Conservation (phyloP, 306 rosid species). For the Begonia masoniana region DNA sequence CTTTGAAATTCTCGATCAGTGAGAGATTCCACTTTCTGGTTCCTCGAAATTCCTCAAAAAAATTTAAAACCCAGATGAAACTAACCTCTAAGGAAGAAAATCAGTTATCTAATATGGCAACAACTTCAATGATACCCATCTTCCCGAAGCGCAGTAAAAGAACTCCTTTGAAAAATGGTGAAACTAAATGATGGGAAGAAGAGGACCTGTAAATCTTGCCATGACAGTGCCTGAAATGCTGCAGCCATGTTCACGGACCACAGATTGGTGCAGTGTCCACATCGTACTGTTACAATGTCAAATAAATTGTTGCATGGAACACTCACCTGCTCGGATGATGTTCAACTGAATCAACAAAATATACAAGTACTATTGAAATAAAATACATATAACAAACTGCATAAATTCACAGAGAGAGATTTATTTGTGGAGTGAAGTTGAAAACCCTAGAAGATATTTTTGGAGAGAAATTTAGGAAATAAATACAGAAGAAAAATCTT, state of each 20-base stretch:
- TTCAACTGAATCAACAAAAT: too few species aligned
- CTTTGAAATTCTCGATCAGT: slow-evolving; percentile 25
- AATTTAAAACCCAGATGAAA: neutral
- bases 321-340: slow-evolving; percentile 55
- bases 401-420: neutral
- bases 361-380: too few species aligned
- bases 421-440: neutral
- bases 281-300: slow-evolving; percentile 97
- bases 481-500: too few species aligned
- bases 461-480: neutral
- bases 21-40: slow-evolving; percentile 7
- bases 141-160: slow-evolving; percentile 9
- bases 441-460: neutral
- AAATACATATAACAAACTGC: too few species aligned
- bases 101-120: too few species aligned
- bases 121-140: slow-evolving; percentile 11
- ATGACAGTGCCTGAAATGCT: slow-evolving; percentile 81
- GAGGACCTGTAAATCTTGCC: slow-evolving; percentile 76
- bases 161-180: slow-evolving; percentile 26
- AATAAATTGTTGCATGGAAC: slow-evolving; percentile 94
- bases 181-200: neutral
- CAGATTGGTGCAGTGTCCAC: slow-evolving; percentile 97
- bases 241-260: slow-evolving; percentile 99
- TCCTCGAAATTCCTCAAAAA: slow-evolving; percentile 33
- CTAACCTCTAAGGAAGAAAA: slow-evolving; percentile 8